Conservation (phyloP, 2,329 filamentous ascomycete genomes). For the Diaporthe capsici region DNA sequence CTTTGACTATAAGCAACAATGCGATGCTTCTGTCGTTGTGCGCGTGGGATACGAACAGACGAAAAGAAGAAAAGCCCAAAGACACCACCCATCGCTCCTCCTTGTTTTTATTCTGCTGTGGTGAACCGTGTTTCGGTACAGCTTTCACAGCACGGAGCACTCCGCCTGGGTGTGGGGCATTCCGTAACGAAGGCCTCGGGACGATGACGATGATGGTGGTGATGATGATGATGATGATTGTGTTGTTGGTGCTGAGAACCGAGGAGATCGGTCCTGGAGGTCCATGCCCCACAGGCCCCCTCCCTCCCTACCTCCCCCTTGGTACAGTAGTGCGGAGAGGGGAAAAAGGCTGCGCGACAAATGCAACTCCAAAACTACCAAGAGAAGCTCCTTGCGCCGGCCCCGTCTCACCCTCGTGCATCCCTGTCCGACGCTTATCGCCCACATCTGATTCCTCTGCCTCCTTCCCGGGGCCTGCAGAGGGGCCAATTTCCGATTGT, state of each 20-base stretch:
- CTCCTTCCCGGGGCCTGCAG: slow-evolving; percentile 21
- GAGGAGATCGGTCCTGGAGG: slow-evolving; percentile 9
- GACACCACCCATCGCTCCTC: background rate
- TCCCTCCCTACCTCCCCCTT: background rate
- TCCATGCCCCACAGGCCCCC: background rate
- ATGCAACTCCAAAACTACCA: slow-evolving; percentile 33
- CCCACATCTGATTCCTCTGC: slow-evolving; percentile 37
- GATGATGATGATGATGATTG: background rate
- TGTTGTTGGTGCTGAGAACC: slow-evolving; percentile 11
- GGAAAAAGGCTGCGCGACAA: slow-evolving; percentile 13
- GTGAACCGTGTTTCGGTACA: background rate
- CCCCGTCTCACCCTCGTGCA: slow-evolving; percentile 39
- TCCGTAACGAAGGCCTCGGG: slow-evolving; percentile 23
- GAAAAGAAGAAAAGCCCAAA: background rate
- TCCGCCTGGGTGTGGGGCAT: slow-evolving; percentile 14
- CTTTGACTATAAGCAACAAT: slow-evolving; percentile 22
- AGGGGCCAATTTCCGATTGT: slow-evolving; percentile 32
- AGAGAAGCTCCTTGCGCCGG: slow-evolving; percentile 35
- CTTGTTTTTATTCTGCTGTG: background rate
- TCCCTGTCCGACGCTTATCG: slow-evolving; percentile 35
- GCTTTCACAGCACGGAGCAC: slow-evolving; percentile 3
- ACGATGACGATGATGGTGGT: background rate
- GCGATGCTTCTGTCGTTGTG: slow-evolving; percentile 13
- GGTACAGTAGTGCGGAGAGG: slow-evolving; percentile 22
- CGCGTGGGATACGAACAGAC: slow-evolving; percentile 13